Evolutionary conservation across 2,329 filamentous ascomycete genomes (phyloP).

Genomic region (Colletotrichum echinochloae): DNA sequence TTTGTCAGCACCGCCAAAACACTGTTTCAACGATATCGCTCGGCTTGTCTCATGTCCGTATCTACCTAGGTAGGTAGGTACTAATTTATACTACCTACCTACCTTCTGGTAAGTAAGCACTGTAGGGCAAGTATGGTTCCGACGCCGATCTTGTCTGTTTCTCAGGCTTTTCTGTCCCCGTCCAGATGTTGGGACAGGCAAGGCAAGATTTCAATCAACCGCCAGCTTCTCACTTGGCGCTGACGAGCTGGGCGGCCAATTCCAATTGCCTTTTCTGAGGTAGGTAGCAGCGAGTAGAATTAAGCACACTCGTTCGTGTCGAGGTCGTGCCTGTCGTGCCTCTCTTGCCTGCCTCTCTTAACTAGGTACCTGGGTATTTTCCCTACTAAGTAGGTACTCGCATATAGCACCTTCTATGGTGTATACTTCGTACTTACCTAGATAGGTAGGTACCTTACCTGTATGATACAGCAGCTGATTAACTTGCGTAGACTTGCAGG

Average conservation of each 20-base stretch:
- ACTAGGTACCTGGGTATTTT: neutral
- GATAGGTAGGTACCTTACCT: too few relatives aligned
- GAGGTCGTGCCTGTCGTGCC: neutral
- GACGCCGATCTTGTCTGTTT: neutral
- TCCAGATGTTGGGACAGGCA: constrained; percentile 26
- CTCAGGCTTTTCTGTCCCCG: neutral
- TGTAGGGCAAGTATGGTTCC: neutral
- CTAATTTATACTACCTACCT: too few relatives aligned
- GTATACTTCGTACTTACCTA: neutral
- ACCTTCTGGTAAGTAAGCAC: too few relatives aligned
- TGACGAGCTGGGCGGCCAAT: constrained; percentile 1
- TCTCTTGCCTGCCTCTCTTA: neutral
- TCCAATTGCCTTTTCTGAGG: neutral
- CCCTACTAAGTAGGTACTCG: too few relatives aligned
- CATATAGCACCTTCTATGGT: too few relatives aligned
- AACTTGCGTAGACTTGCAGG: constrained; percentile 23
- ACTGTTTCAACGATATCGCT: constrained; percentile 22
- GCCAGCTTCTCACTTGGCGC: neutral
- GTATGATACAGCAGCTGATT: constrained; percentile 4
- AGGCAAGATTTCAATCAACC: neutral
- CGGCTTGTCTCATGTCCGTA: constrained; percentile 34
- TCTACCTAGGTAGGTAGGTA: neutral
- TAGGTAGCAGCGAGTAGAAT: constrained; percentile 3
- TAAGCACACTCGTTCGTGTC: neutral
- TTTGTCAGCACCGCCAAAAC: neutral